Evolutionary conservation across 169 alveolate genomes (phyloP).

Genomic region (Eimeria tenella): DNA sequence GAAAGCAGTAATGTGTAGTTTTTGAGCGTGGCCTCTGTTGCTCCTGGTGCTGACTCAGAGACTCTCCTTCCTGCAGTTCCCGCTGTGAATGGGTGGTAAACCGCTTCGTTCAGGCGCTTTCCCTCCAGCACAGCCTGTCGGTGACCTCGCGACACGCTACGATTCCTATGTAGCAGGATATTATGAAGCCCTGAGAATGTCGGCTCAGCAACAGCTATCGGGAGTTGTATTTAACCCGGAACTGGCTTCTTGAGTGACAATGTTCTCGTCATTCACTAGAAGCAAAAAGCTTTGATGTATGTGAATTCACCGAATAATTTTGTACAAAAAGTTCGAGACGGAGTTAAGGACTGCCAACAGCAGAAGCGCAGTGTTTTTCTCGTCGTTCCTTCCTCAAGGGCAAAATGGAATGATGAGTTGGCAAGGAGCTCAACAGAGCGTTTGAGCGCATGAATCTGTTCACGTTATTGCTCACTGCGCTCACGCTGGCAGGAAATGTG

Average conservation of each 20-base stretch:
- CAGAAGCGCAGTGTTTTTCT: constrained; percentile 16
- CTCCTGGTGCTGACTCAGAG: constrained; percentile 75
- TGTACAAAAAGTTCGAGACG: not conserved
- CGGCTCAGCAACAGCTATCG: constrained; percentile 70
- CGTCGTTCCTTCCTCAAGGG: not conserved
- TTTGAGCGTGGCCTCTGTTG: constrained; percentile 46
- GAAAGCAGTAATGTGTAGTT: not conserved
- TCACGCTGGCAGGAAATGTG: no score
- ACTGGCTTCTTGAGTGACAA: not conserved
- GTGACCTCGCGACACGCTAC: constrained; percentile 39
- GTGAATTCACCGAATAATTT: not conserved
- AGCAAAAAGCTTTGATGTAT: not conserved
- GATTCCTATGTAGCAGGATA: constrained; percentile 49
- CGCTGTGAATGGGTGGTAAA: constrained; percentile 76
- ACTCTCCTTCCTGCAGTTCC: constrained; percentile 57
- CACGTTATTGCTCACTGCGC: not conserved
- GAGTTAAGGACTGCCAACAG: not conserved
- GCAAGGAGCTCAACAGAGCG: not conserved
- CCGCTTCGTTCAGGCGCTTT: constrained; percentile 75
- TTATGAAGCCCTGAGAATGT: constrained; percentile 65
- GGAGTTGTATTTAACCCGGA: constrained; percentile 19
- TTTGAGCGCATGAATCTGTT: not conserved
- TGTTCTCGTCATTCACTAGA: not conserved
- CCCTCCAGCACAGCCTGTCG: constrained; percentile 40
- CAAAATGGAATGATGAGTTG: not conserved